Base-by-base conservation (phyloP, 495 filamentous ascomycete species). In the Aspergillus bertholletiae region DNA sequence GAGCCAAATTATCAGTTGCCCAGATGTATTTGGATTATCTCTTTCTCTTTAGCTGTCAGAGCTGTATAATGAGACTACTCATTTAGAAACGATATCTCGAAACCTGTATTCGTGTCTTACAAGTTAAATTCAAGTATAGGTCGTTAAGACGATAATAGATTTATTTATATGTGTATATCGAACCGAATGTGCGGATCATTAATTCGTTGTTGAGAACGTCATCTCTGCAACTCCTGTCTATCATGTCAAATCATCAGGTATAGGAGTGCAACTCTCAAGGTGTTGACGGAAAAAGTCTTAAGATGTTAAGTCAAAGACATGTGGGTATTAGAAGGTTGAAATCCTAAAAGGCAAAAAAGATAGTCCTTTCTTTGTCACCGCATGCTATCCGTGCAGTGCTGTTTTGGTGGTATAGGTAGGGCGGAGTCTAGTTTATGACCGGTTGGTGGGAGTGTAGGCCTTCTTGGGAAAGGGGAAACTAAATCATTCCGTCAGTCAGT, bases 391-490 rank as follows among this genome's bases (percentile, higher is more conserved):
- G 7, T 30, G 17, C 41, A 22, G 23, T 2, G 30, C 53, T 55
- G 49, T 40, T 34, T 43, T 13, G 18, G 18, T 30, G 39, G 37
- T 52, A 56, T 54, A n/a, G 37, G 18, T 57, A 12, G 28, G 46
- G 30, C 30, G 26, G 13, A 20, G 27, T 32, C 18, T 18, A 41
- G 45, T 55, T 67, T 74, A 72, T 22, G 68, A 67, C 57, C 66
- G 66, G n/a, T 61, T 63, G 39, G 72, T 66, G 27, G 72, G 64
- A 51, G 76, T 63, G 76, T 92, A 94, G 61, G 84, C 79, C 71
- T 92, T 82, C 79, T 92, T 90, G 62, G 90, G 89, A 80, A 81
- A 89, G 58, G 89, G 89, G 77, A 80, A 93, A 55, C 89, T 93
- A 63, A 53, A 55, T 61, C 63, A 62, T 54, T 24, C 51, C 37